Evolutionary conservation across 441 rosid species (phyloP).

Genomic region (Lepidium campestre): DNA sequence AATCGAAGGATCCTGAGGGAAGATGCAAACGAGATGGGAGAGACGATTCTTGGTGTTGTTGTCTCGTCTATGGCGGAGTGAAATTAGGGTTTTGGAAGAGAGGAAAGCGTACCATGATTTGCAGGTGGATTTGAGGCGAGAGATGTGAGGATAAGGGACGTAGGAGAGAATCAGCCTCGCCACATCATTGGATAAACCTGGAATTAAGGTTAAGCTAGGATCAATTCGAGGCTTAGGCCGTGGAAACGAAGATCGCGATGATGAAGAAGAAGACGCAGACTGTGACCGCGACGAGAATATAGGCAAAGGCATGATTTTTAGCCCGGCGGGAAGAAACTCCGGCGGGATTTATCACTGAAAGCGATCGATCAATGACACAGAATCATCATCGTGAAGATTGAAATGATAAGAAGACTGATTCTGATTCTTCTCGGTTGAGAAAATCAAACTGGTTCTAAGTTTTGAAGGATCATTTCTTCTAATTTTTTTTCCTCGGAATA

Average conservation of each 20-base stretch:
- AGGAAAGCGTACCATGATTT: constrained; percentile 70
- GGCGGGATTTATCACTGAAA: neutral
- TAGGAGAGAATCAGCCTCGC: constrained; percentile 51
- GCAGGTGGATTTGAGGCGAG: constrained; percentile 66
- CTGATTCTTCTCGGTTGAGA: neutral
- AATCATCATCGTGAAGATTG: neutral
- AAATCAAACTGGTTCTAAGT: neutral
- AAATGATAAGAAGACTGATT: constrained; percentile 11
- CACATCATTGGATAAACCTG: constrained; percentile 74
- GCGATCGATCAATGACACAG: constrained; percentile 2
- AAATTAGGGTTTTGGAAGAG: constrained; percentile 61
- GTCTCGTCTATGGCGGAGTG: constrained; percentile 41
- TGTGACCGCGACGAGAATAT: constrained; percentile 22
- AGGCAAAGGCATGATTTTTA: constrained; percentile 15
- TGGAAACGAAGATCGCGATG: constrained; percentile 28
- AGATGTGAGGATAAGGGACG: constrained; percentile 69
- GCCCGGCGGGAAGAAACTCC: neutral
- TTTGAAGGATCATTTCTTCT: neutral
- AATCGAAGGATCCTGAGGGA: constrained; percentile 82
- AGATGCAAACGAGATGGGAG: constrained; percentile 67
- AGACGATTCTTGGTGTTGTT: neutral
- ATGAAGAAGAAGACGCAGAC: constrained; percentile 3
- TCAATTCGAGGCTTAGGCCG: constrained; percentile 24
- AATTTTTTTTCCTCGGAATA: no score
- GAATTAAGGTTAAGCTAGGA: constrained; percentile 44